Conservation (phyloP, 306 rosid genomes). For the Betula pendula region DNA sequence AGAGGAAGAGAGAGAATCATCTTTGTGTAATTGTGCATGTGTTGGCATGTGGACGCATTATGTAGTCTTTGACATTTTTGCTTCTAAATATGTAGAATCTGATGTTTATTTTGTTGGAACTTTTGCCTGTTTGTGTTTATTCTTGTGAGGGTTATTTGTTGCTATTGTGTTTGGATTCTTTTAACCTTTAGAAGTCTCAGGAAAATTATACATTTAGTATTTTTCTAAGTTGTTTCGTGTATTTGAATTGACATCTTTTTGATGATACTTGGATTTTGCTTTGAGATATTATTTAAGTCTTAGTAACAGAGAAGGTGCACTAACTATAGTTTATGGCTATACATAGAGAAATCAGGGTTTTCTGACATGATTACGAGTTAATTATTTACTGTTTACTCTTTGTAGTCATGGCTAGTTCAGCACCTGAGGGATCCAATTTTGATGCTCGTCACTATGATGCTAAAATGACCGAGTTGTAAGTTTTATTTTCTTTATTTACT, state of each 20-base stretch:
- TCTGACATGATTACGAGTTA: background rate
- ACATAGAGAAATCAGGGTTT: slow-evolving; percentile 1
- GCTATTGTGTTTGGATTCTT: background rate
- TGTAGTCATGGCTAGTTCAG: slow-evolving; percentile 57
- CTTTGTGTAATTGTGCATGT: background rate
- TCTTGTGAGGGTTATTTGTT: background rate
- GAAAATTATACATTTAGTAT: background rate
- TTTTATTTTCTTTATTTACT: background rate
- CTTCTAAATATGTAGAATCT: too few relatives aligned
- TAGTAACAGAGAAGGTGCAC: background rate
- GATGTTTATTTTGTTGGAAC: background rate
- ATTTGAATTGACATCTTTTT: background rate
- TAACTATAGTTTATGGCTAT: background rate
- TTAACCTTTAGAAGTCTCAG: background rate
- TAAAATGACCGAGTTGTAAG: slow-evolving; percentile 69
- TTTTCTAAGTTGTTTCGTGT: background rate
- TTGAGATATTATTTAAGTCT: background rate
- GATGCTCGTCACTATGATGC: slow-evolving; percentile 65
- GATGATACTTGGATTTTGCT: background rate
- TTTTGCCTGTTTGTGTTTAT: background rate
- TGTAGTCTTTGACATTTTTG: background rate
- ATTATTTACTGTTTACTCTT: background rate
- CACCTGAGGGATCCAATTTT: slow-evolving; percentile 63
- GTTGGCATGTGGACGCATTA: background rate
- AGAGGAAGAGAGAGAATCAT: background rate